Base-by-base conservation (phyloP, 2,329 filamentous ascomycete genomes). In the Chaetoscypha palmicola region DNA sequence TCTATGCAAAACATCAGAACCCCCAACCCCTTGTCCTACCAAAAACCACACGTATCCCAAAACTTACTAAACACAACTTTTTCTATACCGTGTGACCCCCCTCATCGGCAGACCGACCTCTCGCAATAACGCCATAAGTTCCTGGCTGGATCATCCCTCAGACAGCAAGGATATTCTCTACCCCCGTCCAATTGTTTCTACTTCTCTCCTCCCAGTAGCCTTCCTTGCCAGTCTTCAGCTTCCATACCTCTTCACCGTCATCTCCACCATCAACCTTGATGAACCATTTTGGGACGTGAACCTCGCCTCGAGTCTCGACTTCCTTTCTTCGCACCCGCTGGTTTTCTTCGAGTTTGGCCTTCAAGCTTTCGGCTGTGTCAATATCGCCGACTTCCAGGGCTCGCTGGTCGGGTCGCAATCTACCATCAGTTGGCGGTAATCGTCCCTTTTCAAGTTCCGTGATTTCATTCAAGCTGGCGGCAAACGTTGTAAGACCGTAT, bases 151-250 rank as follows among this genome's bases (percentile, higher is more conserved):
- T 19, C 4, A 5, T 14, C n/a, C 8, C 11, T 35, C 31, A 41
- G 34, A 35, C 20, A 39, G 52, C 48, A 76, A 80, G 41, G 26
- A 80, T 68, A 36, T 75, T 65, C 51, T 71, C 66, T 24, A 77
- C 63, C 4, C 72, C 73, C 3, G 59, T 63, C 87, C 86, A 95
- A 44, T 70, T 70, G 1, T 81, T 81, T 51, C 69, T 76, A 2
- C 71, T 74, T 48, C 91, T 76, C 66, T 87, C 83, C 61, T 95
- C 90, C 92, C 92, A 98, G 66, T 98, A 98, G 7, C 87, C 82
- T 14, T 94, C 88, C 65, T 83, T 89, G 16, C 89, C 88, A 2
- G 71, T 71, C 68, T 82, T 92, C 51, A 95, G 64, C 57, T 79
- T 76, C 86, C 86, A 86, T 9, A 83, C 71, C 59, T 85, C 80